phyloP scores from a whole-genome alignment of 257 asterid genomes.

The Haberlea rhodopensis region DNA sequence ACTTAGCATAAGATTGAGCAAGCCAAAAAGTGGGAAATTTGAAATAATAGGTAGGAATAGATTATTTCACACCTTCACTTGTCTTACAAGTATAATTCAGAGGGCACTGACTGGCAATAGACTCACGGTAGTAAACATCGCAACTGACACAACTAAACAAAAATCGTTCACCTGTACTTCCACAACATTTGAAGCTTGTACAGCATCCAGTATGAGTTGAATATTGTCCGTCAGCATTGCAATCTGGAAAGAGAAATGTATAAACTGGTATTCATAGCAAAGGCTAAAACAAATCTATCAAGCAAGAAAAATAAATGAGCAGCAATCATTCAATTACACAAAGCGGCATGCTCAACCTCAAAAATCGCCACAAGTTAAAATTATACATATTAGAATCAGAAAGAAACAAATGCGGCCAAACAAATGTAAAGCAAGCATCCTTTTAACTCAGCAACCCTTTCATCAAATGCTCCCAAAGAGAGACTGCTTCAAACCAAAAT shows the following conservation, averaged over 20 bases:
- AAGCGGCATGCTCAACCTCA: too few relatives aligned
- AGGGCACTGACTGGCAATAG: background rate
- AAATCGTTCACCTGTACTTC: conserved; percentile 64
- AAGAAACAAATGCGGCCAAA: too few relatives aligned
- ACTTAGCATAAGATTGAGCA: background rate
- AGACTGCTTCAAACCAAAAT: too few relatives aligned
- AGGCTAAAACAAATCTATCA: background rate
- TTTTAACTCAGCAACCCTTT: too few relatives aligned
- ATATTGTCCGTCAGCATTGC: conserved; percentile 55
- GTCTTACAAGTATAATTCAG: background rate
- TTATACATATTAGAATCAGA: too few relatives aligned
- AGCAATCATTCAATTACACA: too few relatives aligned
- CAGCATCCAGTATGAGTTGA: conserved; percentile 51
- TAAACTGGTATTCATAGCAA: background rate
- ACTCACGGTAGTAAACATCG: background rate
- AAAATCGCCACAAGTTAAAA: too few relatives aligned
- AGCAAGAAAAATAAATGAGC: conserved; percentile 4
- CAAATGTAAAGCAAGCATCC: too few relatives aligned
- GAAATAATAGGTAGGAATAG: background rate
- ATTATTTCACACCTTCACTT: background rate
- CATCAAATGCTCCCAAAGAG: too few relatives aligned
- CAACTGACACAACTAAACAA: background rate
- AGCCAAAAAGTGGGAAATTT: background rate
- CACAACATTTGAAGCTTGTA: conserved; percentile 53
- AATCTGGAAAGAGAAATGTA: conserved; percentile 37